These are phyloP conservation scores for Nicotiana undulata DNA, from an alignment of 257 asterid species.

Conservation along the genomic window DNA sequence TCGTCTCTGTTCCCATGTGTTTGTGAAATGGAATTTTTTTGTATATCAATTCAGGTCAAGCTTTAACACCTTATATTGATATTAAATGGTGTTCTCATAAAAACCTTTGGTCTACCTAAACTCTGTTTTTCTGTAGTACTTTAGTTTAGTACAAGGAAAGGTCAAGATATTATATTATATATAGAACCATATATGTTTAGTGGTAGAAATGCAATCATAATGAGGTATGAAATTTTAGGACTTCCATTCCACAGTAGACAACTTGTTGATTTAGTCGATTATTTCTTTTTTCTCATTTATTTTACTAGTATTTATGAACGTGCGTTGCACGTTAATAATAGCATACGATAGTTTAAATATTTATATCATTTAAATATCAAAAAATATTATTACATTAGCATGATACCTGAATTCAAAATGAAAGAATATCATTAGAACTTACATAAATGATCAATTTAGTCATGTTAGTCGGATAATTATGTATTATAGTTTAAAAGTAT, in stretches of 20 bases:
- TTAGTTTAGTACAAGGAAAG: too few relatives aligned
- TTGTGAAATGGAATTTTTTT: not conserved
- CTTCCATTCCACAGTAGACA: not conserved
- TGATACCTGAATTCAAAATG: too few relatives aligned
- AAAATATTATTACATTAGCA: too few relatives aligned
- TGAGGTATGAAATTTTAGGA: not conserved
- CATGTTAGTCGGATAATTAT: too few relatives aligned
- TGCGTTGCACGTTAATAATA: too few relatives aligned
- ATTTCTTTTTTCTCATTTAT: too few relatives aligned
- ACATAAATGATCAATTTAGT: too few relatives aligned
- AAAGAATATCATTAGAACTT: too few relatives aligned
- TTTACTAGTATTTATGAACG: too few relatives aligned
- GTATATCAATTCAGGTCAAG: not conserved
- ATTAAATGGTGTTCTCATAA: not conserved
- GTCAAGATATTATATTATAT: not conserved
- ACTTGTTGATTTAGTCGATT: not conserved
- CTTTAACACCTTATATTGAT: not conserved
- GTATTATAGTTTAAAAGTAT: too few relatives aligned
- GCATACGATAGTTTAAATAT: too few relatives aligned
- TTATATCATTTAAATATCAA: too few relatives aligned
- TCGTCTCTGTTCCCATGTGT: not conserved
- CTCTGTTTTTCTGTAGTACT: not conserved
- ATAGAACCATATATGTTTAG: not conserved
- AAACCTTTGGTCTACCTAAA: not conserved
- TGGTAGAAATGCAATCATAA: not conserved